Base-by-base conservation (phyloP, 2,329 filamentous ascomycete genomes). In the Diplocarpon rosae region DNA sequence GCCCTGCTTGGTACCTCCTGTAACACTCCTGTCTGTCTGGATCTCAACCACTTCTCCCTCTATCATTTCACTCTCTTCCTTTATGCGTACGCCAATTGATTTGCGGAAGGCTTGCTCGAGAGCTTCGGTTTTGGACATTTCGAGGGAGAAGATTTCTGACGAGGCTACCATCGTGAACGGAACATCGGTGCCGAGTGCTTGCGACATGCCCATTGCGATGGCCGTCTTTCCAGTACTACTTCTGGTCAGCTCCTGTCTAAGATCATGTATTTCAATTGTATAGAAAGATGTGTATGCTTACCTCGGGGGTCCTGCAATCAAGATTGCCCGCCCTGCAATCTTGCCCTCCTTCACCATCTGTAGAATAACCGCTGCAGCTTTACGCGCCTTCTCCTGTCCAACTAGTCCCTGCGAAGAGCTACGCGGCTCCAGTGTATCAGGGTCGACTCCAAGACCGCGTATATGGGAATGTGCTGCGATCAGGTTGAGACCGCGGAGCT, bases 291-390 rank as follows among this genome's bases (percentile, higher is more conserved):
- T 35, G 13, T n/a, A 16, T 15, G 47, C 64, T 48, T 67, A 80
- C 78, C 78, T 90, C 3, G 92, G 92, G 49, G 92, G 92, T 0
- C 92, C 92, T 39, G 92, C 90, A 59, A 98, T 95, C 57, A 98
- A 71, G 28, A 95, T 85, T 29, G 92, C 92, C 59, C 90, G 80
- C 42, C 92, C 92, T 47, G 92, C 92, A 68, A 98, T 96, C 72
- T 95, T 96, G 61, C 90, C 90, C 62, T 95, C 88, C 69, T 94
- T 95, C 59, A 94, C 93, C 92, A 98, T 98, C 70, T 95, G 88
- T 50, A 98, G 70, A 58, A 98, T 94, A 39, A 98, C 84, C 1
- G 90, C 92, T 2, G 92, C 92, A 9, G 92, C 92, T 67, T 95
- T 96, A 49, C 92, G 82, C 45, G 92, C 92, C 71, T 95, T 95